These are phyloP conservation scores for Lunularia cruciata DNA, from an alignment of 225 moss, liverwort and hornwort species.

Conservation along the genomic window DNA sequence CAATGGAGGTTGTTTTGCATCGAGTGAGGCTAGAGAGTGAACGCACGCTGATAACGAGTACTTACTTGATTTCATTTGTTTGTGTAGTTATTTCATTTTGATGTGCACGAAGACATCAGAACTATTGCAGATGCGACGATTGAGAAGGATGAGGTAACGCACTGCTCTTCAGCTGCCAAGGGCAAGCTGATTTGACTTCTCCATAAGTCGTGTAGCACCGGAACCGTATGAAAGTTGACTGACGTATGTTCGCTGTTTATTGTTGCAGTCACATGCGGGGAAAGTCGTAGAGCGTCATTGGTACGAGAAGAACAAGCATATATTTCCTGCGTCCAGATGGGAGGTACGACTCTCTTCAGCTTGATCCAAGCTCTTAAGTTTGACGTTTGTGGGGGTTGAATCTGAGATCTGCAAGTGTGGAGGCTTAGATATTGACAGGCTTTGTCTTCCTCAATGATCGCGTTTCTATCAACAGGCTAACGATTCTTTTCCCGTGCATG, in stretches of 20 bases:
- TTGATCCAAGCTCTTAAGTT: not conserved
- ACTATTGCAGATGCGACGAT: conserved; percentile 99
- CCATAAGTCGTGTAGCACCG: not conserved
- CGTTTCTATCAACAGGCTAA: not conserved
- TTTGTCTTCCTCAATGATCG: not conserved
- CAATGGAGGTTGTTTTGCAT: not conserved
- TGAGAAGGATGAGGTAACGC: conserved; percentile 91
- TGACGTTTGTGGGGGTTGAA: not conserved
- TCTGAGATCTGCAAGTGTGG: not conserved
- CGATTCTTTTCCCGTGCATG: not conserved
- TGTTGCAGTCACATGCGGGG: conserved; percentile 86
- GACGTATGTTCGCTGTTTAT: not conserved
- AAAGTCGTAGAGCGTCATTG: conserved; percentile 99
- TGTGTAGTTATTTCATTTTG: conserved; percentile 95
- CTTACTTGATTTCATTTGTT: not conserved
- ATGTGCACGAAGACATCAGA: conserved; percentile 98
- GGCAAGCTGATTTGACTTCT: not conserved
- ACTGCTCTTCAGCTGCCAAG: not conserved
- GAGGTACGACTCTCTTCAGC: conserved; percentile 41
- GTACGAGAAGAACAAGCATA: conserved; percentile 97
- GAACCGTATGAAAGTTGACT: not conserved
- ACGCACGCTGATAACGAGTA: no score
- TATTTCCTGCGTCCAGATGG: conserved; percentile 73
- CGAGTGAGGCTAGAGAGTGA: no score
- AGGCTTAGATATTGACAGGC: not conserved